These are phyloP conservation scores for Flaveria floridana DNA, from an alignment of 140 eudicot species.

Conservation along the genomic window DNA sequence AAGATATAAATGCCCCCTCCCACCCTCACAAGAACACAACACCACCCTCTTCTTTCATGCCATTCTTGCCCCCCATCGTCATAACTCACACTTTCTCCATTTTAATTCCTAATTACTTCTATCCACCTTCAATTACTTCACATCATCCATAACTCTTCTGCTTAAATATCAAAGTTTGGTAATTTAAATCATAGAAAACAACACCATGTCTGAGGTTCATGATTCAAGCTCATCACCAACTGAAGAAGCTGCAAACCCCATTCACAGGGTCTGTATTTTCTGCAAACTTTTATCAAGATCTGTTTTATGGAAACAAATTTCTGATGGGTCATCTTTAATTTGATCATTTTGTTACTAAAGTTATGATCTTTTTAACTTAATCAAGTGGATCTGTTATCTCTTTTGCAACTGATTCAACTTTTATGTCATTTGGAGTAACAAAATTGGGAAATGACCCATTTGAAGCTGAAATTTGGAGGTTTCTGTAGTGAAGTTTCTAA, in stretches of 20 bases:
- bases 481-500: background rate
- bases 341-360: conserved; percentile 29
- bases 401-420: conserved; percentile 21
- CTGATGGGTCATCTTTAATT: conserved; percentile 25
- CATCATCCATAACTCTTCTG: background rate
- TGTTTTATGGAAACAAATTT: conserved; percentile 12
- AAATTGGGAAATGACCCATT: background rate
- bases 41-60: conserved; percentile 22
- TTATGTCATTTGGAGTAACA: conserved; percentile 15
- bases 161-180: background rate
- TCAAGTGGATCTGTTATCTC: conserved; percentile 24
- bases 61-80: conserved; percentile 25
- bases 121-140: background rate
- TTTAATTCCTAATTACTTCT: conserved; percentile 7
- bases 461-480: conserved; percentile 16
- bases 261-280: conserved; percentile 23
- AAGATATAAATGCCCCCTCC: conserved; percentile 23
- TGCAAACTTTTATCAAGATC: background rate
- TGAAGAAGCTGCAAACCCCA: conserved; percentile 24
- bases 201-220: conserved; percentile 35
- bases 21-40: conserved; percentile 8
- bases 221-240: conserved; percentile 32
- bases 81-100: conserved; percentile 21
- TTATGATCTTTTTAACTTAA: conserved; percentile 21
- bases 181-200: background rate